Evolutionary conservation across 139 green algal genomes (phyloP).

Genomic region (Deuterostichococcus epilithicus): DNA sequence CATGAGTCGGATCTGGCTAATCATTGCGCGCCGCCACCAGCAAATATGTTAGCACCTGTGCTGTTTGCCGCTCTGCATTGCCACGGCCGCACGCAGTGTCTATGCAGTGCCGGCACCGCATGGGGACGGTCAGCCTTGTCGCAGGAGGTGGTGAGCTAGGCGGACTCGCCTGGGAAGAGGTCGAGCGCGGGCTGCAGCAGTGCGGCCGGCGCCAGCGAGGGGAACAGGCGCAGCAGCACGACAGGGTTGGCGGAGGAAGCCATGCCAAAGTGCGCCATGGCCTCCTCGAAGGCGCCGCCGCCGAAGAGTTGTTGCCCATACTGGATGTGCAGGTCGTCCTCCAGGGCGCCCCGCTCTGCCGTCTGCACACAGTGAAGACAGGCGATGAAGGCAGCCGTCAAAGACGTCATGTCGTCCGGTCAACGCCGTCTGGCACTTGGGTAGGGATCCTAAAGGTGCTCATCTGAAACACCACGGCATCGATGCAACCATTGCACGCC

Average conservation of each 20-base stretch:
- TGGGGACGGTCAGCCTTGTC: not conserved
- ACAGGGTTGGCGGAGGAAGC: conserved; percentile 35
- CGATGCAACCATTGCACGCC: too few species aligned
- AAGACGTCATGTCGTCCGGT: too few species aligned
- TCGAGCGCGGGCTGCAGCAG: conserved; percentile 20
- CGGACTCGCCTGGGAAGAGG: not conserved
- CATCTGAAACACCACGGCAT: too few species aligned
- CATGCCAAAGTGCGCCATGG: conserved; percentile 71
- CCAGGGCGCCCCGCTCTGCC: conserved; percentile 20
- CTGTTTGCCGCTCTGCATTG: not conserved
- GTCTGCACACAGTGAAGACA: not conserved
- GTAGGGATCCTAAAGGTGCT: not conserved
- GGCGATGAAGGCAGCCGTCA: too few species aligned
- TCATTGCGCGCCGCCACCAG: too few species aligned
- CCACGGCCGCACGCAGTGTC: too few species aligned
- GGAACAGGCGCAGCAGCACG: conserved; percentile 65
- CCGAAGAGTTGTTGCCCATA: conserved; percentile 71
- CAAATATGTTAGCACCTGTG: too few species aligned
- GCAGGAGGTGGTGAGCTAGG: not conserved
- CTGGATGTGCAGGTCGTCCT: conserved; percentile 52
- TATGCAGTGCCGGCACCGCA: not conserved
- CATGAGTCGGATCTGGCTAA: too few species aligned
- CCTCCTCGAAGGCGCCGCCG: conserved; percentile 65
- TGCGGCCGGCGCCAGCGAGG: conserved; percentile 43
- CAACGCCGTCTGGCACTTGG: not conserved